Percentiles rank a stretch among this genome's conserved stretches.
These are phyloP conservation scores for Pistacia atlantica DNA, from an alignment of 345 rosid genomes.

Conservation along the genomic window DNA sequence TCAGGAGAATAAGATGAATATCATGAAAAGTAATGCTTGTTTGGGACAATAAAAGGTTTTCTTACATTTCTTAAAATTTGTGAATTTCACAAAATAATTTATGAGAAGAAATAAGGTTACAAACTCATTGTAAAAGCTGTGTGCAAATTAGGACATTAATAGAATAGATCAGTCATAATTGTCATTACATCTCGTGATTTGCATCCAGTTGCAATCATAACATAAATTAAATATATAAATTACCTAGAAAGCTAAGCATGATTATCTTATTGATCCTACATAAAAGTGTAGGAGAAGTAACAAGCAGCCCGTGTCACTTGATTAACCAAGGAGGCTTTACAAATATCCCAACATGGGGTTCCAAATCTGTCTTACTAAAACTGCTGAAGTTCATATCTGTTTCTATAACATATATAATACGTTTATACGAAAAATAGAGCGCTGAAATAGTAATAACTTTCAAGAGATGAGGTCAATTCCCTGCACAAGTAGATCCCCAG, in stretches of 20 bases:
- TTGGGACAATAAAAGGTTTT: no score
- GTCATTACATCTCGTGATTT: neutral
- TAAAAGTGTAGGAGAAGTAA: slow-evolving; percentile 6
- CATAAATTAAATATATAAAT: neutral
- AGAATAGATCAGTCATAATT: neutral
- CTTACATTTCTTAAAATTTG: neutral
- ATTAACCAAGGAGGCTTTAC: slow-evolving; percentile 9
- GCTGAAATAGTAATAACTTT: slow-evolving; percentile 18
- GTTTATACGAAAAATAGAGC: slow-evolving; percentile 10
- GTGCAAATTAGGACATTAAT: neutral
- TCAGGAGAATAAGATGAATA: neutral
- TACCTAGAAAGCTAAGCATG: slow-evolving; percentile 1
- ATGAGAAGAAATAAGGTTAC: neutral
- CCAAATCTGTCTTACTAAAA: neutral
- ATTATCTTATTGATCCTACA: slow-evolving; percentile 14
- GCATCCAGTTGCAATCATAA: neutral
- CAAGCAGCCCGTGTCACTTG: neutral
- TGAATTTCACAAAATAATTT: neutral
- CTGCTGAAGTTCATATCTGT: neutral
- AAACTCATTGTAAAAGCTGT: neutral
- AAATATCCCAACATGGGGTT: neutral
- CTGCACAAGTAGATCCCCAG: slow-evolving; percentile 60
- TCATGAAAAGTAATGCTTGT: neutral
- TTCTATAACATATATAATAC: slow-evolving; percentile 9
- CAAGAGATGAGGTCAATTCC: slow-evolving; percentile 76